These are phyloP conservation scores for Wickerhamomyces ciferrii DNA, from an alignment of 805 yeast genomes.

Conservation along the genomic window DNA sequence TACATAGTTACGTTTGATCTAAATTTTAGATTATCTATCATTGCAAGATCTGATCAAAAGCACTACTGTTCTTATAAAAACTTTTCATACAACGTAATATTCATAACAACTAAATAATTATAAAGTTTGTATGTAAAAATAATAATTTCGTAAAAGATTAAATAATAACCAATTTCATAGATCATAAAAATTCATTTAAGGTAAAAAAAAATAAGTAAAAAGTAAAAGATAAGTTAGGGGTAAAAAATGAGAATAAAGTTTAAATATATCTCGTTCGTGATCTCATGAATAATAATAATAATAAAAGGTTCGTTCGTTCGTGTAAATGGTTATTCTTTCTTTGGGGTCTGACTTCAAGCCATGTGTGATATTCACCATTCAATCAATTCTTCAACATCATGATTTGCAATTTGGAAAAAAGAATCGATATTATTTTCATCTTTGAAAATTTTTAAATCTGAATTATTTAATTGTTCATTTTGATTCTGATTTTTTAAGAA, in stretches of 20 bases:
- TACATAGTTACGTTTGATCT: too few species aligned
- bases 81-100: too few species aligned
- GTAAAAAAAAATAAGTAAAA: neutral
- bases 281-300: neutral
- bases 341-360: too few species aligned
- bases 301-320: neutral
- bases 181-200: neutral
- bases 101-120: neutral
- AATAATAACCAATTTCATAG: neutral
- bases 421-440: constrained; percentile 8
- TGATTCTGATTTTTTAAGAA: constrained; percentile 20
- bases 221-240: neutral
- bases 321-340: too few species aligned
- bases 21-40: neutral
- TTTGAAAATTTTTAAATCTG: constrained; percentile 1
- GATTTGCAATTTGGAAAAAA: constrained; percentile 7
- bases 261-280: neutral
- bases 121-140: too few species aligned
- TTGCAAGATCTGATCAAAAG: too few species aligned
- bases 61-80: too few species aligned
- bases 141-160: neutral
- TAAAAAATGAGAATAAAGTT: neutral
- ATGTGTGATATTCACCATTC: constrained; percentile 8
- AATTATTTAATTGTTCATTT: neutral
- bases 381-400: constrained; percentile 4